Conservation (phyloP, 768 basidiomycete genomes). For the Boletales sp. region DNA sequence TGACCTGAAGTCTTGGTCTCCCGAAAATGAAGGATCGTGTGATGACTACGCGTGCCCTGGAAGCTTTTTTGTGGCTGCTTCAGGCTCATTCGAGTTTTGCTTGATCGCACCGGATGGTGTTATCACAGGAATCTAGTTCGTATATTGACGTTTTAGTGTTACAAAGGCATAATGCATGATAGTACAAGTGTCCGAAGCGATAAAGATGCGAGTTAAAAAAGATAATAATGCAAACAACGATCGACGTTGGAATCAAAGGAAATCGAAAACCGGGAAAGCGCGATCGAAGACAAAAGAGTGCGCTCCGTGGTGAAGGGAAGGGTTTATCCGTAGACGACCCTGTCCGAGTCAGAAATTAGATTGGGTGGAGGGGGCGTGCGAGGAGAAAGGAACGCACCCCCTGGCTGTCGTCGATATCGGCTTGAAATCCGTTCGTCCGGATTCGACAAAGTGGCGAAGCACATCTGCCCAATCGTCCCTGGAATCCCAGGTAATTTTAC, state of each 20-base stretch:
- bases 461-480: slow-evolving; percentile 72
- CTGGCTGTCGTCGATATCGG: slow-evolving; percentile 75
- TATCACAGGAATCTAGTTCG: slow-evolving; percentile 6
- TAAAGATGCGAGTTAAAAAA: slow-evolving; percentile 19
- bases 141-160: slow-evolving; percentile 16
- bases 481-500: slow-evolving; percentile 71
- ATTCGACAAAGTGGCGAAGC: slow-evolving; percentile 67
- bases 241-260: slow-evolving; percentile 22
- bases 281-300: slow-evolving; percentile 9
- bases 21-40: too few relatives aligned
- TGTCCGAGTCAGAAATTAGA: slow-evolving; percentile 16
- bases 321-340: slow-evolving; percentile 43
- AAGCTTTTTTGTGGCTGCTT: too few relatives aligned
- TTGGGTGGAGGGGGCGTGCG: not conserved
- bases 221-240: slow-evolving; percentile 24
- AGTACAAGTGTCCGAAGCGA: slow-evolving; percentile 17
- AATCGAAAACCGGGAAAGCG: not conserved
- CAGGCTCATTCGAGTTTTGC: too few relatives aligned
- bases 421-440: slow-evolving; percentile 72
- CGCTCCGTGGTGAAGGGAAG: slow-evolving; percentile 1
- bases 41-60: too few relatives aligned
- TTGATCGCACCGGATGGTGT: too few relatives aligned
- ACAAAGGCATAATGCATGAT: slow-evolving; percentile 9
- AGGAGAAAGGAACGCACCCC: slow-evolving; percentile 49
- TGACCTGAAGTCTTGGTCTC: too few relatives aligned